phyloP scores from a whole-genome alignment of 2,329 filamentous ascomycete species.

The Aspergillus terreus region DNA sequence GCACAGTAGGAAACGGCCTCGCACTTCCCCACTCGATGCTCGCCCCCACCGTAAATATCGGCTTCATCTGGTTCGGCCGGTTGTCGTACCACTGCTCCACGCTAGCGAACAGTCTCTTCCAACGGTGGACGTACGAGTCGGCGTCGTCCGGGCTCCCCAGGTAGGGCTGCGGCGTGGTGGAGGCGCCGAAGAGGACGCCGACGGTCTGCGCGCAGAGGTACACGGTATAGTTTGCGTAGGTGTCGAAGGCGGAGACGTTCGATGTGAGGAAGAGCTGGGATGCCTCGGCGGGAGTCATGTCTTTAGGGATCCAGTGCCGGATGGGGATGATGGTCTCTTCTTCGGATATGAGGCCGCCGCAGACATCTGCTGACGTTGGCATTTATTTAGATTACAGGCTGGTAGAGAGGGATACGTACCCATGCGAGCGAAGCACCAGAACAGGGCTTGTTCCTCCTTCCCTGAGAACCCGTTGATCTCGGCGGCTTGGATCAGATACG shows the following conservation, averaged over 20 bases:
- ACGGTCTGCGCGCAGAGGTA: conserved; percentile 47
- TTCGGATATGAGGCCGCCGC: conserved; percentile 51
- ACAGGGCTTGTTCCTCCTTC: conserved; percentile 49
- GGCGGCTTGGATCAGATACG: conserved; percentile 48
- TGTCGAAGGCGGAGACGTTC: conserved; percentile 35
- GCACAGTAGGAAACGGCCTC: conserved; percentile 23
- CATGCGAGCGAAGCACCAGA: conserved; percentile 56
- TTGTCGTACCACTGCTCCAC: conserved; percentile 42
- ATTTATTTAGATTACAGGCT: neutral
- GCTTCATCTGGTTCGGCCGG: conserved; percentile 26
- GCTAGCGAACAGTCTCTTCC: conserved; percentile 39
- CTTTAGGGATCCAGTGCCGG: conserved; percentile 41
- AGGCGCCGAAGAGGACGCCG: conserved; percentile 31
- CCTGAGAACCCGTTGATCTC: conserved; percentile 51
- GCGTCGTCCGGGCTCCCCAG: conserved; percentile 15
- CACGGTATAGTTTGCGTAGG: conserved; percentile 51
- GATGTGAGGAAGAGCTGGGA: conserved; percentile 23
- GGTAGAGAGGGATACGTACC: conserved; percentile 23
- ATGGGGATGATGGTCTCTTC: conserved; percentile 50
- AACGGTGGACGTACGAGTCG: conserved; percentile 26
- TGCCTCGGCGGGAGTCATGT: conserved; percentile 21
- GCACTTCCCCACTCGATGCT: conserved; percentile 6
- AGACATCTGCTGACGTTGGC: conserved; percentile 37
- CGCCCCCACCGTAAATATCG: conserved; percentile 20
- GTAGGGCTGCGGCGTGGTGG: conserved; percentile 15